phyloP scores from a whole-genome alignment of 768 basidiomycete species.

The Suillus luteus region DNA sequence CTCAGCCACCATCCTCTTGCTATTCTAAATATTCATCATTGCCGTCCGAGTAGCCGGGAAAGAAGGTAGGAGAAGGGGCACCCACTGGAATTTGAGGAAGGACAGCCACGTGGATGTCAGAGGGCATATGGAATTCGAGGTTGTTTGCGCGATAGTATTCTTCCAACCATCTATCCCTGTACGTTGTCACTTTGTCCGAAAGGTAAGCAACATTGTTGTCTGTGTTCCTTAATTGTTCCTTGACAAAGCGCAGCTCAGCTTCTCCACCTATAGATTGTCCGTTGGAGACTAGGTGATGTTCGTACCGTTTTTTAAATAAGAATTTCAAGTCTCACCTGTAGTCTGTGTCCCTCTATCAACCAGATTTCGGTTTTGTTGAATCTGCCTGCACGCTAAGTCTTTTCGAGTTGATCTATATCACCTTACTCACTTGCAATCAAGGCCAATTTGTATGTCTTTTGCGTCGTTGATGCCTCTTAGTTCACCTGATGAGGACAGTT shows the following conservation, averaged over 20 bases:
- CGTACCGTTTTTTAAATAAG: neutral
- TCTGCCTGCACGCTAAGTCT: neutral
- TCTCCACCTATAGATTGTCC: neutral
- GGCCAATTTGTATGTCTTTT: neutral
- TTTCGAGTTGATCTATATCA: neutral
- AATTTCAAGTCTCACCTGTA: neutral
- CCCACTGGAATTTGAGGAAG: neutral
- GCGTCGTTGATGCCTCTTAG: neutral
- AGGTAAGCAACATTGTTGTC: neutral
- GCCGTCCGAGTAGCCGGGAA: neutral
- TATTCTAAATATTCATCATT: too few relatives aligned
- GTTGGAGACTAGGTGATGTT: neutral
- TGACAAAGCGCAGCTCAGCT: neutral
- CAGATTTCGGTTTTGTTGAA: neutral
- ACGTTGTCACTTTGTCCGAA: neutral
- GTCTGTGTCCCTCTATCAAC: neutral
- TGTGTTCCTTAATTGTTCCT: neutral
- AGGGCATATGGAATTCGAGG: neutral
- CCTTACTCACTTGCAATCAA: constrained; percentile 3
- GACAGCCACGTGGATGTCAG: neutral
- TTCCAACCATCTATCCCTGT: neutral
- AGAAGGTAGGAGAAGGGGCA: neutral
- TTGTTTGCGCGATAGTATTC: neutral
- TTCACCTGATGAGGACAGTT: neutral
- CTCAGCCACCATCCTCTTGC: too few relatives aligned